Conservation (phyloP, 345 rosid genomes). For the Lumnitzera littorea region DNA sequence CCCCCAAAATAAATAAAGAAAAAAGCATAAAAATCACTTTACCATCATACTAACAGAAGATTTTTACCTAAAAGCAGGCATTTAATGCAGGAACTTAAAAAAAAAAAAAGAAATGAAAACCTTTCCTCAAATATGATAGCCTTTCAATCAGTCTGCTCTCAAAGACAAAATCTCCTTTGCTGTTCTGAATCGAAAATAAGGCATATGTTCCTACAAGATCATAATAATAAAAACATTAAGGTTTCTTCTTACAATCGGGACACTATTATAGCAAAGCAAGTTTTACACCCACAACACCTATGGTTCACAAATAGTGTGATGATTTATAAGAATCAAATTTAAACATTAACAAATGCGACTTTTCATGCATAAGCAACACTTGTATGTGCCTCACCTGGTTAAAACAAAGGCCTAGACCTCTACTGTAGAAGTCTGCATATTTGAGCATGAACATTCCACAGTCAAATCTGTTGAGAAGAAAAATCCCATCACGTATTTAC, state of each 20-base stretch:
- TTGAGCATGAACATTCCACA: constrained; percentile 98
- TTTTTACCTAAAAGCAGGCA: too few species aligned
- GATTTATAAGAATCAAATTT: background rate
- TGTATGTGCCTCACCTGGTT: constrained; percentile 48
- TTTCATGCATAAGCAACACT: background rate
- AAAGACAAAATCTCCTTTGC: constrained; percentile 81
- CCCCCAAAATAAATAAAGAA: too few species aligned
- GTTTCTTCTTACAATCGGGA: background rate
- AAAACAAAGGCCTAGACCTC: constrained; percentile 80
- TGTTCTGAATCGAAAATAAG: constrained; percentile 81
- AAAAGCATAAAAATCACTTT: too few species aligned
- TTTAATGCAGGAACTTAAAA: too few species aligned
- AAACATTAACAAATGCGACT: background rate
- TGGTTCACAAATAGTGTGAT: too few species aligned
- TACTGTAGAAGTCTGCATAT: constrained; percentile 84
- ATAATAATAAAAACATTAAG: background rate
- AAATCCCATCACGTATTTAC: too few species aligned
- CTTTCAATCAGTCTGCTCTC: constrained; percentile 63
- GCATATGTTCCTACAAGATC: constrained; percentile 72
- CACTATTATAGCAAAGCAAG: background rate
- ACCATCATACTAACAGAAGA: too few species aligned
- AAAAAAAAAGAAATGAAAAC: too few species aligned
- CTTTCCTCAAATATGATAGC: too few species aligned
- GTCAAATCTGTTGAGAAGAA: constrained; percentile 57
- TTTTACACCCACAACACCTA: too few species aligned